Base-by-base conservation (phyloP, 2,329 filamentous ascomycete genomes). In the Raffaelea albimanens region DNA sequence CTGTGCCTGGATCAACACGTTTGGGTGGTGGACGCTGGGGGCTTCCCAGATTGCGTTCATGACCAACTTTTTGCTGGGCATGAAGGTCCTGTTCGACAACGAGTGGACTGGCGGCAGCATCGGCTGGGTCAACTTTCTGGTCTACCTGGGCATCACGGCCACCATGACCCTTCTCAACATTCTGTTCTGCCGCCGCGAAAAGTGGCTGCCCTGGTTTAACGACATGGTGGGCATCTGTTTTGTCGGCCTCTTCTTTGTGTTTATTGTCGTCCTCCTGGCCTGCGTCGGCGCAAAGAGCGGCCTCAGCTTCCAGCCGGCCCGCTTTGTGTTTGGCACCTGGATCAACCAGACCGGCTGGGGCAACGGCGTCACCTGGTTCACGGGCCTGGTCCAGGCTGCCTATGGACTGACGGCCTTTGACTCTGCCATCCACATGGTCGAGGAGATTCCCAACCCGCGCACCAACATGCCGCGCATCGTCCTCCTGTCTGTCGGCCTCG, bases 151-250 rank as follows among this genome's bases (percentile, higher is more conserved):
- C 4, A 68, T 49, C 13, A 53, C 51, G 4, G 42, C 31, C 69
- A 42, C 49, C 29, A 34, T 47, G 43, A 54, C 61, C 20, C 42
- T 58, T 18, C 33, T 63, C 11, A 59, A 59, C n/a, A 43, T 63
- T 8, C 29, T 57, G 20, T 62, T 52, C 16, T 79, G 75, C 53
- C 70, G 75, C 13, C 67, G 60, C 44, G 71, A 73, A 43, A 60
- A 63, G 40, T 57, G 69, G 4, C 56, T 75, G 22, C 71, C 77
- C 0, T 66, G 65, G 58, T 70, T 79, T 56, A 80, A 79, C 61
- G 74, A 75, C 57, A 72, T 77, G 10, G 66, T 80, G 9, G 76
- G 76, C n/a, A 55, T 80, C 2, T 64, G 46, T 46, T 53, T 53
- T 25, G 46, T 50, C 38, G 44, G 43, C 13, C 51, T 53, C 14